Conservation (phyloP, 2,329 filamentous ascomycete genomes). For the Ceratocystis diversiconidia region DNA sequence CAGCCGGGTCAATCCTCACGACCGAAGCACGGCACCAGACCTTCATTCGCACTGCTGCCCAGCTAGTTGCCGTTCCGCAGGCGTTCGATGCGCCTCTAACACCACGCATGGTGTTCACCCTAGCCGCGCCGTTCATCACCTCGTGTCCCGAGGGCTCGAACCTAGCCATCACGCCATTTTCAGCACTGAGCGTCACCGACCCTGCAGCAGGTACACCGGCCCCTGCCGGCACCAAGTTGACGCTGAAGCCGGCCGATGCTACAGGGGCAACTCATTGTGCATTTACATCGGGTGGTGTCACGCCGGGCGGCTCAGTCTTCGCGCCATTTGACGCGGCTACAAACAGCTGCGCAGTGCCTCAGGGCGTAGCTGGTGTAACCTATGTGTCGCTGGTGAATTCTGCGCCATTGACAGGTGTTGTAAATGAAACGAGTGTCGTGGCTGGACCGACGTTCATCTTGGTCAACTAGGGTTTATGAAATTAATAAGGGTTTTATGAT, state of each 20-base stretch:
- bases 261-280: slow-evolving; percentile 45
- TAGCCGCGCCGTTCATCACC: slow-evolving; percentile 58
- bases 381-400: slow-evolving; percentile 52
- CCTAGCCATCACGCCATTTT: slow-evolving; percentile 52
- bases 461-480: slow-evolving; percentile 30
- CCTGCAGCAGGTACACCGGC: slow-evolving; percentile 30
- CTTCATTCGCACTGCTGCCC: slow-evolving; percentile 49
- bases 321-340: slow-evolving; percentile 36
- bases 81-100: slow-evolving; percentile 58
- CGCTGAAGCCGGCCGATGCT: slow-evolving; percentile 38
- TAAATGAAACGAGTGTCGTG: slow-evolving; percentile 50
- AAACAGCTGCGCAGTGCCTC: slow-evolving; percentile 46
- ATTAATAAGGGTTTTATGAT: neutral
- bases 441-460: slow-evolving; percentile 49
- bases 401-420: slow-evolving; percentile 34
- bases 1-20: slow-evolving; percentile 56
- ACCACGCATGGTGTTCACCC: slow-evolving; percentile 55
- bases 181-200: slow-evolving; percentile 35
- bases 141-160: slow-evolving; percentile 52
- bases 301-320: slow-evolving; percentile 46
- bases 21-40: slow-evolving; percentile 62
- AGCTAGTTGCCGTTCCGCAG: slow-evolving; percentile 46
- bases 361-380: slow-evolving; percentile 46
- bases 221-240: slow-evolving; percentile 26
- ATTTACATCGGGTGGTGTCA: slow-evolving; percentile 47